These are phyloP conservation scores for Santalum album DNA, from an alignment of 164 flowering plant species.

Conservation along the genomic window DNA sequence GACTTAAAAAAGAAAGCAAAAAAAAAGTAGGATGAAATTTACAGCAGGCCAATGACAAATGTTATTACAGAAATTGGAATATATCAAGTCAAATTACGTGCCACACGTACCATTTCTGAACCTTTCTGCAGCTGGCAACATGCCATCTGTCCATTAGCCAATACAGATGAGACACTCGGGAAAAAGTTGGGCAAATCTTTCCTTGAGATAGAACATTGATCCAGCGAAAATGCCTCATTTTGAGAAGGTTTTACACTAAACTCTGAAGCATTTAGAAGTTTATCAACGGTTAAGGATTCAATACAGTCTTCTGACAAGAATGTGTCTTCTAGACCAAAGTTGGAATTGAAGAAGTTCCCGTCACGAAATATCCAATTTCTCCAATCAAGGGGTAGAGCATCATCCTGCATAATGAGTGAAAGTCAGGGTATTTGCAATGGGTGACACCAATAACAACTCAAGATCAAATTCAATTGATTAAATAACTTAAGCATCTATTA, in stretches of 20 bases:
- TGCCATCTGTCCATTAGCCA: constrained; percentile 17
- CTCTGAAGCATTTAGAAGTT: constrained; percentile 16
- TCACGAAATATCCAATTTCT: constrained; percentile 57
- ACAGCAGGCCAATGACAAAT: background rate
- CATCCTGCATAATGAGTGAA: constrained; percentile 36
- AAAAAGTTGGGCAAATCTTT: constrained; percentile 7
- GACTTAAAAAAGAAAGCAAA: background rate
- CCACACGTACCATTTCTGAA: constrained; percentile 17
- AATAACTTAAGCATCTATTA: too few relatives aligned
- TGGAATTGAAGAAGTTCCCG: constrained; percentile 9
- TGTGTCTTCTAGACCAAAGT: constrained; percentile 15
- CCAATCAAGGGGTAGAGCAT: constrained; percentile 51
- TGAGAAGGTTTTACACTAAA: constrained; percentile 10
- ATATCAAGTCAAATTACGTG: constrained; percentile 4
- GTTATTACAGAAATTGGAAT: background rate
- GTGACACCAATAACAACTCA: background rate
- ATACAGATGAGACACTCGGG: constrained; percentile 7
- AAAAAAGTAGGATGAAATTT: background rate
- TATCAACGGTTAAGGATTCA: constrained; percentile 35
- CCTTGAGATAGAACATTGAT: constrained; percentile 9
- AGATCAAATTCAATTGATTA: background rate
- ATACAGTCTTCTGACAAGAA: constrained; percentile 32
- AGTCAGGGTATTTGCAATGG: background rate
- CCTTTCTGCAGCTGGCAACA: constrained; percentile 10
- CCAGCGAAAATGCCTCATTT: constrained; percentile 8